phyloP scores from a whole-genome alignment of 116 monocot genomes.

The Phalaenopsis hybrid region DNA sequence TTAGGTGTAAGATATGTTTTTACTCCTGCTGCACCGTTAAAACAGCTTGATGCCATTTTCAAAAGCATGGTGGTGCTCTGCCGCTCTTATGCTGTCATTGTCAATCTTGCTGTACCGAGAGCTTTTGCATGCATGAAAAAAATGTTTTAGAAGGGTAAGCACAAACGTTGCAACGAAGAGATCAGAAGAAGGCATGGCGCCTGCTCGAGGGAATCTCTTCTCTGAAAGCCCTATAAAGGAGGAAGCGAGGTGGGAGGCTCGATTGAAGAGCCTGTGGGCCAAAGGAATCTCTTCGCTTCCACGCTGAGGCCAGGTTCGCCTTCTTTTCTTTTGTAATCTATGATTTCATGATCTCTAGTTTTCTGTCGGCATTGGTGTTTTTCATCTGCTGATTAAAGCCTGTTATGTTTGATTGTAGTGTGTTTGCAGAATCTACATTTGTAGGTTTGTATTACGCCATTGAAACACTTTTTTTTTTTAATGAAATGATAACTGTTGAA shows the following conservation, averaged over 20 bases:
- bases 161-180: neutral
- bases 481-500: neutral
- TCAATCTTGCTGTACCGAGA: neutral
- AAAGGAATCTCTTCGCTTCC: neutral
- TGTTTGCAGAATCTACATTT: neutral
- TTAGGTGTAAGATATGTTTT: no score
- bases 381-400: neutral
- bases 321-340: neutral
- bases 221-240: conserved; percentile 4
- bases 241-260: neutral
- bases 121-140: neutral
- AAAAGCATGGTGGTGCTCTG: neutral
- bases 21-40: no score
- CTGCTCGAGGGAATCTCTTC: conserved; percentile 1
- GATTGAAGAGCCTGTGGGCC: neutral
- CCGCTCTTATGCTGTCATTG: neutral
- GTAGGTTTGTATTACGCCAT: neutral
- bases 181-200: neutral
- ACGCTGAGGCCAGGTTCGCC: neutral
- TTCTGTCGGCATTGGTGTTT: neutral
- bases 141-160: neutral
- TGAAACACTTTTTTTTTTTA: neutral
- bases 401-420: neutral
- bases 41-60: no score
- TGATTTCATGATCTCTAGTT: neutral